Evolutionary conservation across 225 moss, liverwort and hornwort species (phyloP), one percentile per base, ranked within the genome.

Genomic region (Bryum argenteum): DNA sequence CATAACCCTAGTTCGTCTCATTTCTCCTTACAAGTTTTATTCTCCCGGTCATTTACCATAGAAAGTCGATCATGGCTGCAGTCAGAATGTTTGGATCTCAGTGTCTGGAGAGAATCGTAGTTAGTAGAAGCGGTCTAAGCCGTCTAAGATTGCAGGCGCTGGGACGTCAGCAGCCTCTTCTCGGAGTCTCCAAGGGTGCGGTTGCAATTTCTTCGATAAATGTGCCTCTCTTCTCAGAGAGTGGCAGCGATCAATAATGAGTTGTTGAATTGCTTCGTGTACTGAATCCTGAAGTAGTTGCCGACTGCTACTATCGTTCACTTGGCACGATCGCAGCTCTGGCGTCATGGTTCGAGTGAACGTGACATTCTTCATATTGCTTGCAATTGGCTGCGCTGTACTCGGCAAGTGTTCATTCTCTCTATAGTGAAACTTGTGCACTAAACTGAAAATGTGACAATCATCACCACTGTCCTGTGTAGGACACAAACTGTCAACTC

Each of bases 121-220:
- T 65, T 20, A 43, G 77, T 58, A 43, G 65, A 61, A 56, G 41
- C 50, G 19, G 70, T 13, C 45, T 70, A 75, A 65, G 68, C 41
- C 69, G 65, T 39, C n/a, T 65, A 11, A 54, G 51, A 18, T 56
- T 74, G 65, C 74, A 61, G 52, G 57, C 51, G 41, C 72, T 50
- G 58, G 72, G 58, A 71, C 50, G 47, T 74, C 65, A 26, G 12
- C 59, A 54, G 20, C 65, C 65, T 77, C 56, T 61, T 54, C 60
- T 70, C 48, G 61, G 66, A 70, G 70, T 8, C 66, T 74, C 10
- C 70, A 71, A 70, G 73, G 74, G 74, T 82, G 82, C 48, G 82
- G 74, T 64, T 48, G 60, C 54, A 48, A 50, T 62, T 47, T 58
- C 53, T 58, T 67, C 48, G 37, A 9, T 58, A 11, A 23, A 40